Conservation (phyloP, 2,329 filamentous ascomycete genomes). For the Pseudomassariella vexata region DNA sequence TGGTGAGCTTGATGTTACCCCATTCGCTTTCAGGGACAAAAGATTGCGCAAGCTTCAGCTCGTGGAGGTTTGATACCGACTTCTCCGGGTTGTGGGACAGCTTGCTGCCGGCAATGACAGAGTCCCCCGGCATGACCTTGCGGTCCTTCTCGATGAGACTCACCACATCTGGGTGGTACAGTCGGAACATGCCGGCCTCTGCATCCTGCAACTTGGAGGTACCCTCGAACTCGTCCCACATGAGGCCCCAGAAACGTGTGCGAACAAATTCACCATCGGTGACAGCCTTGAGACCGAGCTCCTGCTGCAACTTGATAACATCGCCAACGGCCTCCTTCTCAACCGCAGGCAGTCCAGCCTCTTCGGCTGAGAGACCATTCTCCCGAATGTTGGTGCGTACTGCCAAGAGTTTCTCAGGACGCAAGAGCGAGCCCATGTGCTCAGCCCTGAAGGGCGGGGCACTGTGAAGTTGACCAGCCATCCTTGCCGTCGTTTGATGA, state of each 20-base stretch:
- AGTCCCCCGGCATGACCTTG: constrained; percentile 51
- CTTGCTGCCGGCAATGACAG: constrained; percentile 45
- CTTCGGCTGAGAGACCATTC: constrained; percentile 44
- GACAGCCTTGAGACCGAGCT: constrained; percentile 60
- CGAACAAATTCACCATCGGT: constrained; percentile 66
- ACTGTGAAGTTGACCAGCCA: constrained; percentile 5
- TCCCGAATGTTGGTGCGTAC: constrained; percentile 56
- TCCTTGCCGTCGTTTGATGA: no score
- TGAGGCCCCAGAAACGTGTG: constrained; percentile 45
- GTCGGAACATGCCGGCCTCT: constrained; percentile 44
- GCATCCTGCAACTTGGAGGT: constrained; percentile 43
- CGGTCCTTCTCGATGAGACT: constrained; percentile 45
- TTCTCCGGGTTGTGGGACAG: constrained; percentile 35
- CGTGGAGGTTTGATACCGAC: constrained; percentile 42
- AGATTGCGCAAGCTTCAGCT: constrained; percentile 41
- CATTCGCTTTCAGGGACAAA: constrained; percentile 40
- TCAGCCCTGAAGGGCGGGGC: constrained; percentile 64
- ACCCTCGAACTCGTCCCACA: constrained; percentile 49
- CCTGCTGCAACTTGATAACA: constrained; percentile 62
- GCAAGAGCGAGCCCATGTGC: constrained; percentile 68
- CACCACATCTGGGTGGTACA: constrained; percentile 50
- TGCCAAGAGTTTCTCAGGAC: constrained; percentile 59
- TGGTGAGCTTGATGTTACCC: constrained; percentile 47
- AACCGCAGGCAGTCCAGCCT: constrained; percentile 48
- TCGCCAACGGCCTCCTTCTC: constrained; percentile 63